phyloP scores from a whole-genome alignment of 306 rosid species.

The Notholithocarpus densiflorus region DNA sequence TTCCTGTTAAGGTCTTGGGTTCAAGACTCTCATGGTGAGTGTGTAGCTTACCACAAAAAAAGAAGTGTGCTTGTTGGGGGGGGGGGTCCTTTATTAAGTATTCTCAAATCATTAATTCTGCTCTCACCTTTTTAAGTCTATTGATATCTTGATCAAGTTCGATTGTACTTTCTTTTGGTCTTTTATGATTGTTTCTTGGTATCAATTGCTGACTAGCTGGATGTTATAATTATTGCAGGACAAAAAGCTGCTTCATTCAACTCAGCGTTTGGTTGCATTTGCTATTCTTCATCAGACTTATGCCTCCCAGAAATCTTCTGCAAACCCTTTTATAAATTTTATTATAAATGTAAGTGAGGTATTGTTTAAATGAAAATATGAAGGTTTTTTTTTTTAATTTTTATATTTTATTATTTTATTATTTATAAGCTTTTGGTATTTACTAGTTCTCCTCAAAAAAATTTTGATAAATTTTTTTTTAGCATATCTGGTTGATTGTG shows the following conservation, averaged over 20 bases:
- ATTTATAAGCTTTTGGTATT: not conserved
- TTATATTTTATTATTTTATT: too few relatives aligned
- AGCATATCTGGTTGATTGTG: not conserved
- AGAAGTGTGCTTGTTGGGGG: too few relatives aligned
- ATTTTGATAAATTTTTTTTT: not conserved
- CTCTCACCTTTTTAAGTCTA: too few relatives aligned
- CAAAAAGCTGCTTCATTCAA: constrained; percentile 39
- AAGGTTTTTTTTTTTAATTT: not conserved
- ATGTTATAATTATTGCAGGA: constrained; percentile 27
- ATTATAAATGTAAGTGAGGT: constrained; percentile 57
- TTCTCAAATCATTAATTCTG: too few relatives aligned
- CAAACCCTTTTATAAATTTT: constrained; percentile 71
- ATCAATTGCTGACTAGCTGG: not conserved
- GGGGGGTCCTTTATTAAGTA: too few relatives aligned
- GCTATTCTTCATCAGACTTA: constrained; percentile 67
- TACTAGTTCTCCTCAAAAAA: not conserved
- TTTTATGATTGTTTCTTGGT: not conserved
- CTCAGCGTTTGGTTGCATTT: constrained; percentile 71
- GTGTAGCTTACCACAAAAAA: too few relatives aligned
- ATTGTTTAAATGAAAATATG: not conserved
- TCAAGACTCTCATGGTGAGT: too few relatives aligned
- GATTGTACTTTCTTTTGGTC: not conserved
- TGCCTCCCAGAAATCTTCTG: constrained; percentile 64
- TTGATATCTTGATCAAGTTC: too few relatives aligned
- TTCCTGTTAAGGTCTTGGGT: too few relatives aligned